Conservation (phyloP, 805 yeast genomes). For the Cyberlindnera bimundalis region DNA sequence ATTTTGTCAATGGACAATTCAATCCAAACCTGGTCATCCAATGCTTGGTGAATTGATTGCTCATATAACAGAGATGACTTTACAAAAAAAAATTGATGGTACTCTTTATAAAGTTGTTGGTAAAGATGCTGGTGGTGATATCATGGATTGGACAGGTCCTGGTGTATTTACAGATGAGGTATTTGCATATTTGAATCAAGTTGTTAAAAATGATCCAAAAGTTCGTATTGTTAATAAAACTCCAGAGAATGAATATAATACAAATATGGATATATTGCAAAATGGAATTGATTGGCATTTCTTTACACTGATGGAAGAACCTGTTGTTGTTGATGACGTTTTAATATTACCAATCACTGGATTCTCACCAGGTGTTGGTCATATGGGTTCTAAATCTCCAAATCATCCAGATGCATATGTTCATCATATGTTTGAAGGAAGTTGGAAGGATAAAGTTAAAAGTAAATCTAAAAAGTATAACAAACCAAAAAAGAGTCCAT, state of each 20-base stretch:
- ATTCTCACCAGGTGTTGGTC: conserved; percentile 66
- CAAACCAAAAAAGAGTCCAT: conserved; percentile 8
- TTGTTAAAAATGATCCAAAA: conserved; percentile 4
- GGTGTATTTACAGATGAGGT: conserved; percentile 89
- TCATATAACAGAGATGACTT: conserved; percentile 71
- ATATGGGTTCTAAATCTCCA: conserved; percentile 54
- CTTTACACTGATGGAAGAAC: conserved; percentile 57
- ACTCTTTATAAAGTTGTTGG: conserved; percentile 46
- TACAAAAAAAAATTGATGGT: conserved; percentile 48
- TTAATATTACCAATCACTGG: conserved; percentile 68
- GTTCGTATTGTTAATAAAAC: conserved; percentile 18
- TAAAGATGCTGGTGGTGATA: conserved; percentile 66
- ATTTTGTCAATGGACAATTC: conserved; percentile 96
- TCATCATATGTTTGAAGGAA: conserved; percentile 60
- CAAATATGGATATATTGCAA: conserved; percentile 27
- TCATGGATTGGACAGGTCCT: conserved; percentile 96
- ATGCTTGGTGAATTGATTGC: conserved; percentile 76
- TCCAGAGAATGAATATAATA: conserved; percentile 25
- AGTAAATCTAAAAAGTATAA: conserved; percentile 8
- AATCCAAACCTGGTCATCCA: conserved; percentile 89
- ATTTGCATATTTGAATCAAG: conserved; percentile 71
- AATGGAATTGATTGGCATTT: conserved; percentile 52
- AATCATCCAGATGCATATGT: conserved; percentile 52
- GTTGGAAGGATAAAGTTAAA: conserved; percentile 46
- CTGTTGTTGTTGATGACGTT: conserved; percentile 62